Conservation (phyloP, 2,329 filamentous ascomycete genomes). For the Cercospora zeina region DNA sequence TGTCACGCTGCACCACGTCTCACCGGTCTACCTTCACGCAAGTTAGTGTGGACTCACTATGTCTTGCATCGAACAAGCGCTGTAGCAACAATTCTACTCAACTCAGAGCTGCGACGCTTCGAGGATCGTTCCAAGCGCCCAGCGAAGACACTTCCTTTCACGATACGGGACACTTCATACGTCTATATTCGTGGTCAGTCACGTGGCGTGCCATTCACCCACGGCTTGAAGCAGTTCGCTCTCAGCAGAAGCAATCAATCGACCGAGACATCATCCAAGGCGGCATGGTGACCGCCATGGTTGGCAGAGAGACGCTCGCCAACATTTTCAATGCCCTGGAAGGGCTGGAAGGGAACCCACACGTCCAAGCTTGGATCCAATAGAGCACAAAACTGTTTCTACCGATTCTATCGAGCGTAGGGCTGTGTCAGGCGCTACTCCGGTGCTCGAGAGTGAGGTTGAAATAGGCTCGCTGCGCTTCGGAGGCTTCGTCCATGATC, state of each 20-base stretch:
- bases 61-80: not conserved
- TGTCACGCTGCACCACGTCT: not conserved
- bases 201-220: too few species aligned
- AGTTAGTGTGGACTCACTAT: not conserved
- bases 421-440: not conserved
- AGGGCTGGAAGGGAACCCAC: too few species aligned
- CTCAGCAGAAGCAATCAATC: too few species aligned
- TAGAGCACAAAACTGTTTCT: not conserved
- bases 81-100: not conserved
- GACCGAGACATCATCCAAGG: too few species aligned
- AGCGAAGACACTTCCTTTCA: not conserved
- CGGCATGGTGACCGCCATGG: too few species aligned
- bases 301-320: too few species aligned
- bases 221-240: too few species aligned
- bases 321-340: too few species aligned
- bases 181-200: not conserved
- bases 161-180: not conserved
- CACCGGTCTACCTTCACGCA: not conserved
- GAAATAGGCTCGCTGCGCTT: conserved; percentile 3
- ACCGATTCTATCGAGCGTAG: not conserved
- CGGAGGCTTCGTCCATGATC: not conserved
- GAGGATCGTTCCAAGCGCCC: not conserved
- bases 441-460: not conserved
- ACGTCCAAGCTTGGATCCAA: not conserved
- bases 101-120: not conserved